Base-by-base conservation (phyloP, 306 rosid species). In the Cucurbita ficifolia region DNA sequence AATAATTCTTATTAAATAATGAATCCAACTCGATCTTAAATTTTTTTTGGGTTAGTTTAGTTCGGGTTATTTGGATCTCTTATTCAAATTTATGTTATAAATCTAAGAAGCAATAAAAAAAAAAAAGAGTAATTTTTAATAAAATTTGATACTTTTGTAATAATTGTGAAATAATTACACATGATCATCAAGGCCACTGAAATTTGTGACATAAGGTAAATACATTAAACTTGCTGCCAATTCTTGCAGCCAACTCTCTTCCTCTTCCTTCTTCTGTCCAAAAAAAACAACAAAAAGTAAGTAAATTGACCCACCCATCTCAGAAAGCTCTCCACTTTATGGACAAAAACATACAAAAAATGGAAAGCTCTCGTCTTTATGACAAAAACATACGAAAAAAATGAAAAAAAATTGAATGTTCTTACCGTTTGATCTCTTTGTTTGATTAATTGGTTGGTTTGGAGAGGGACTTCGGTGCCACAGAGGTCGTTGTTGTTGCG, bases 221-320 rank as follows among this genome's bases (percentile, higher is more conserved):
- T 84, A 82, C 60, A 75, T 81, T 38, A 89, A 58, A 81, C 88
- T 88, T 78, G 87, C 83, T 76, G 89, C 84, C 91, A 91, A 82
- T 73, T 87, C 96, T 84, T 89, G 97, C 56, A 94, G 82, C 98
- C 96, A 90, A 2, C 85, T 96, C 6, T 87, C 91, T 51, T 88
- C 95, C 63, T 85, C 79, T 80, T 86, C 89, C 62, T 88, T 78
- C 88, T 48, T 29, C 78, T 43, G 59, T 24, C 29, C 10, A 59
- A 29, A 13, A 38, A 7, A 17, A 14, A 38, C 18, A 81, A 45
- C 2, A 19, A 64, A 18, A 10, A 0, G 8, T n/a, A 40, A 42
- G 72, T 2, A 64, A 18, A 64, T 40, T 64, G 69, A 5, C 21
- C 14, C 2, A 8, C 48, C 48, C 48, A 62, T 62, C 13, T 63